A percentile compares a stretch with the other conserved stretches of the same genome.
Evolutionary conservation across 2,329 filamentous ascomycete species (phyloP).

Genomic region (Diaporthe citriasiana): DNA sequence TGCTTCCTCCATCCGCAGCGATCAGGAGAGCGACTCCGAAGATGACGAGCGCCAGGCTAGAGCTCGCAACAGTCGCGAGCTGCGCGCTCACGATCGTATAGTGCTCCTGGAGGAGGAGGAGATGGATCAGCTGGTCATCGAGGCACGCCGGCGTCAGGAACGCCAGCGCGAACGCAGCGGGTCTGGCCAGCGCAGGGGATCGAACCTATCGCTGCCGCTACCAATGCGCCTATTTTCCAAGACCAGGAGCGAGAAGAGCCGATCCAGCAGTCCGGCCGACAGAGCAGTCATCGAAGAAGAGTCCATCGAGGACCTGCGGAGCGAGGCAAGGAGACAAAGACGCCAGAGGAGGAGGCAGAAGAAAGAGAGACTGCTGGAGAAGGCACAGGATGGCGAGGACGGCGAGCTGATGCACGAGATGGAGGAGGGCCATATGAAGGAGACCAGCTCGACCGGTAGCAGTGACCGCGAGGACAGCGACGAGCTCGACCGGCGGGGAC

Average conservation of each 20-base stretch:
- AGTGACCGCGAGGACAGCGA: constrained; percentile 73
- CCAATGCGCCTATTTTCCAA: constrained; percentile 61
- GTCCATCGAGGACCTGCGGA: constrained; percentile 63
- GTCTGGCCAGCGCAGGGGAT: constrained; percentile 45
- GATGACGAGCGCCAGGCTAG: constrained; percentile 78
- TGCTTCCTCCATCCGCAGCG: constrained; percentile 75
- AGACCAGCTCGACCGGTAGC: constrained; percentile 75
- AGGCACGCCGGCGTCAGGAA: constrained; percentile 62
- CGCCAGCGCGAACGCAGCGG: constrained; percentile 64
- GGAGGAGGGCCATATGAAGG: constrained; percentile 83
- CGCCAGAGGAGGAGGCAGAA: constrained; percentile 66
- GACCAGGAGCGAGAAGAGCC: constrained; percentile 53
- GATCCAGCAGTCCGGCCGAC: constrained; percentile 56
- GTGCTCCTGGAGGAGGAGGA: constrained; percentile 85
- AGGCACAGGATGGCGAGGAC: constrained; percentile 75
- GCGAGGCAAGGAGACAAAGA: constrained; percentile 65
- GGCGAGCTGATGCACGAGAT: constrained; percentile 89
- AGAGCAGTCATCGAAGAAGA: constrained; percentile 48
- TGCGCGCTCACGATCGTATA: constrained; percentile 77
- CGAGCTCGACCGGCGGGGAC: constrained; percentile 67
- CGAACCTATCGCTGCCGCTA: constrained; percentile 65
- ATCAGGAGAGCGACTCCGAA: constrained; percentile 83
- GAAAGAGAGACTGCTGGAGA: constrained; percentile 65
- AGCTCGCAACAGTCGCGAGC: constrained; percentile 77
- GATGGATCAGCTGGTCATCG: constrained; percentile 70